Evolutionary conservation across 768 basidiomycete genomes (phyloP), one percentile per base, ranked within the genome.

Genomic region (Mycena galopus): DNA sequence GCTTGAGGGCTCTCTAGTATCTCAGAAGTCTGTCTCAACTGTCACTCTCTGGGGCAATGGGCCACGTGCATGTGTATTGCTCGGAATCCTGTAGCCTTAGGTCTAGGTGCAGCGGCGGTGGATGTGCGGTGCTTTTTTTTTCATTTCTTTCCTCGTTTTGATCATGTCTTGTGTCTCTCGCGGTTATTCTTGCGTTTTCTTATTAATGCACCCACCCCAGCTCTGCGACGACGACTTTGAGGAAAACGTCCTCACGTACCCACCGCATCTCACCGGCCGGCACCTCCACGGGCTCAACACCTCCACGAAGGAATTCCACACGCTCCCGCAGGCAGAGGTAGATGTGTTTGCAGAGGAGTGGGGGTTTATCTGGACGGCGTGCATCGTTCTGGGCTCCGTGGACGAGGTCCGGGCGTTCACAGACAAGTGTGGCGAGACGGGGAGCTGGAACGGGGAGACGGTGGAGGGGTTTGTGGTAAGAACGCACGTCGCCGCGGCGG

Each of bases 181-280:
- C n/a, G n/a, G n/a, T n/a, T 4, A 27, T 42, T 27, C 8, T 25
- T 58, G n/a, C 10, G 44, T 32, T 7, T 5, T 23, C 19, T 17
- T 2, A 23, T 16, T 21, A 12, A 50, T n/a, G 0, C 76, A 16
- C 47, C n/a, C 0, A n/a, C n/a, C n/a, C n/a, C 76, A 98, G 97
- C 91, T 99, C 8, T 99, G 98, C 79, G 98, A 99, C 78, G 98
- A 99, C 81, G 89, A 88, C 0, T 99, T 99, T 80, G 97, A 99
- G 77, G 97, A 99, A 79, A 98, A 99, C 77, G 97, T 99, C 65
- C 88, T 99, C 0, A 84, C 90, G 0, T 97, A 96, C 78, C 84
- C 95, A 0, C 86, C 90, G 4, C 92, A 97, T n/a, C 90, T 90
- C 69, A 94, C 96, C 0, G 97, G 97, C 4, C 89, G 98, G 0